Evolutionary conservation across 768 basidiomycete species (phyloP).

Genomic region (Panaeolus cyanescens): DNA sequence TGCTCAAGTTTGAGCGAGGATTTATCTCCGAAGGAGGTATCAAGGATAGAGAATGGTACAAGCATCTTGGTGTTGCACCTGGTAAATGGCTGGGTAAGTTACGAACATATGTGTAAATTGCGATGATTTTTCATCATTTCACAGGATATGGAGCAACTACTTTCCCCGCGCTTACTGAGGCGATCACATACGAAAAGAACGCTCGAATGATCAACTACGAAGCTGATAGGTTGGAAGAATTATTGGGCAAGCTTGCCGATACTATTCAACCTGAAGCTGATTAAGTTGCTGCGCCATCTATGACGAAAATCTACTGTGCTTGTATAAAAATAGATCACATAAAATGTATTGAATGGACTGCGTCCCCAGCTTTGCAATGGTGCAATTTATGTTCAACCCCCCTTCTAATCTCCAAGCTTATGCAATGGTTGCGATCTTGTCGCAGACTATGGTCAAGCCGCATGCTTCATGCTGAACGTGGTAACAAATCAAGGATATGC

Average conservation of each 20-base stretch:
- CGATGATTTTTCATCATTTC: not conserved
- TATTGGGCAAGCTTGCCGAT: slow-evolving; percentile 56
- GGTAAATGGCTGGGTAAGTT: slow-evolving; percentile 78
- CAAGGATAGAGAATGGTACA: slow-evolving; percentile 84
- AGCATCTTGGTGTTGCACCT: slow-evolving; percentile 82
- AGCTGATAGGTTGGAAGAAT: slow-evolving; percentile 50
- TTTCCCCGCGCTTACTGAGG: slow-evolving; percentile 78
- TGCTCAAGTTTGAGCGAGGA: slow-evolving; percentile 72
- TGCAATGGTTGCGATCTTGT: no score
- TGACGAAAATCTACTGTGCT: no score
- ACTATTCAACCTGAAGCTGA: slow-evolving; percentile 30
- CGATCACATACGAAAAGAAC: slow-evolving; percentile 71
- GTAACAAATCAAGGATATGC: no score
- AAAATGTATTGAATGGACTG: no score
- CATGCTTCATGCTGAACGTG: no score
- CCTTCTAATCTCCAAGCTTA: no score
- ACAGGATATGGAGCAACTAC: slow-evolving; percentile 85
- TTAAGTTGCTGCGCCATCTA: no score
- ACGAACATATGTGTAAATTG: not conserved
- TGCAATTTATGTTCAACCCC: no score
- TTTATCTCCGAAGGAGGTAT: slow-evolving; percentile 81
- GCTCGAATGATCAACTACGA: slow-evolving; percentile 62
- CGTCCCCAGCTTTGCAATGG: no score
- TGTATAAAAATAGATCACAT: no score
- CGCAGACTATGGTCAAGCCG: no score